phyloP scores from a whole-genome alignment of 768 basidiomycete genomes.

The Boletus rubroflammeus region DNA sequence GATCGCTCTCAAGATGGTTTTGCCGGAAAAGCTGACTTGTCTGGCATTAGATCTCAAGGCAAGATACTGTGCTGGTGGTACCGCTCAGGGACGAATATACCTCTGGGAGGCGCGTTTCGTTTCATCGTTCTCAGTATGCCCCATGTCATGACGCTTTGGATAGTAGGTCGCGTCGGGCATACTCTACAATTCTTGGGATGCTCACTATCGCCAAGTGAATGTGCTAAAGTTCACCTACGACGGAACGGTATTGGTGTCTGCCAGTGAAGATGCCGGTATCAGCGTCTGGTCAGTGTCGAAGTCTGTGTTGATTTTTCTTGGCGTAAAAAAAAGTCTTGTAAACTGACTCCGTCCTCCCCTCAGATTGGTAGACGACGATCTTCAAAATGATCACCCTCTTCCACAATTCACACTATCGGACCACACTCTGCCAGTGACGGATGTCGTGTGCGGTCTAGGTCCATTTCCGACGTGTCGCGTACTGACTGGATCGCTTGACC shows the following conservation, averaged over 20 bases:
- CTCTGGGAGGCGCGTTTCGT: slow-evolving; percentile 83
- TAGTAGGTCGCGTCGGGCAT: slow-evolving; percentile 88
- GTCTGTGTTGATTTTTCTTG: slow-evolving; percentile 42
- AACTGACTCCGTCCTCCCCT: slow-evolving; percentile 4
- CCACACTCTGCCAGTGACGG: slow-evolving; percentile 88
- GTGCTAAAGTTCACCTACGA: slow-evolving; percentile 82
- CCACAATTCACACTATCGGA: slow-evolving; percentile 82
- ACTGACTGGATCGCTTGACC: slow-evolving; percentile 81
- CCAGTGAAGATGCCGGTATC: slow-evolving; percentile 86
- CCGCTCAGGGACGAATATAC: slow-evolving; percentile 83
- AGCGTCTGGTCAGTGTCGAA: slow-evolving; percentile 87
- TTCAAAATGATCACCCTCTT: slow-evolving; percentile 70
- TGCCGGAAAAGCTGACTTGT: slow-evolving; percentile 87
- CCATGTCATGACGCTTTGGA: slow-evolving; percentile 18
- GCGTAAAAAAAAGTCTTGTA: slow-evolving; percentile 4
- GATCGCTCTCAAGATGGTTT: slow-evolving; percentile 75
- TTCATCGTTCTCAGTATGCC: not conserved
- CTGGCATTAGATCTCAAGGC: slow-evolving; percentile 73
- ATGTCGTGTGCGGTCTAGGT: slow-evolving; percentile 77
- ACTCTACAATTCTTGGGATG: slow-evolving; percentile 87
- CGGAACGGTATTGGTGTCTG: slow-evolving; percentile 75
- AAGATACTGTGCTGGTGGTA: slow-evolving; percentile 82
- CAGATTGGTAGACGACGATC: slow-evolving; percentile 73
- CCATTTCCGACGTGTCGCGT: slow-evolving; percentile 72
- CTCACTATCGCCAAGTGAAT: slow-evolving; percentile 89